These are phyloP conservation scores for Posidonia oceanica DNA, from an alignment of 116 monocot species.

Conservation along the genomic window DNA sequence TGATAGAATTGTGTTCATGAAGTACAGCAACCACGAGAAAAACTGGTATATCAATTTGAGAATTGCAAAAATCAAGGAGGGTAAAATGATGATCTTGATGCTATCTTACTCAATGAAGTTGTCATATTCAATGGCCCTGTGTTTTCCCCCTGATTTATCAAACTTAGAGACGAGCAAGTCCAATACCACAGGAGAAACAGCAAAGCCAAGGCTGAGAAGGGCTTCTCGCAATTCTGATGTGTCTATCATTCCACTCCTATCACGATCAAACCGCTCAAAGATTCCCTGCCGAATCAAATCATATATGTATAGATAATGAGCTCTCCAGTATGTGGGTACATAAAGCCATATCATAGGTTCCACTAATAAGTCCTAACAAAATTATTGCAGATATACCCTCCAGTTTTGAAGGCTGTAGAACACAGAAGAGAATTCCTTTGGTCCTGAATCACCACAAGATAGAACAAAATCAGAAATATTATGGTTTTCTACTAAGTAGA, in stretches of 20 bases:
- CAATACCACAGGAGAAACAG: conserved; percentile 61
- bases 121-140: conserved; percentile 63
- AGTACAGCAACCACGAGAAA: no score
- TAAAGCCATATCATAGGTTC: neutral
- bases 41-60: no score
- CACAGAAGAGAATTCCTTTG: conserved; percentile 81
- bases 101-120: conserved; percentile 35
- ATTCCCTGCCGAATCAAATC: conserved; percentile 28
- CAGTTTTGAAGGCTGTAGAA: conserved; percentile 96
- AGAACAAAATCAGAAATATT: neutral
- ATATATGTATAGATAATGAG: neutral
- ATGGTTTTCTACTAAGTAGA: no score
- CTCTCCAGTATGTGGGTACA: neutral
- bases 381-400: conserved; percentile 44
- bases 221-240: conserved; percentile 62
- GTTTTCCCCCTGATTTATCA: conserved; percentile 66
- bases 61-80: no score
- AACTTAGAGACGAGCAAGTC: conserved; percentile 85
- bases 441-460: conserved; percentile 29
- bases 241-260: conserved; percentile 89
- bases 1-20: no score
- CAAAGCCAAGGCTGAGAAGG: conserved; percentile 74
- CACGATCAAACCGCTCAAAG: conserved; percentile 90
- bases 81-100: neutral
- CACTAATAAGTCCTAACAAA: neutral